Evolutionary conservation across 1,139 yeast species (phyloP).

Genomic region (Ogataea hybrid): DNA sequence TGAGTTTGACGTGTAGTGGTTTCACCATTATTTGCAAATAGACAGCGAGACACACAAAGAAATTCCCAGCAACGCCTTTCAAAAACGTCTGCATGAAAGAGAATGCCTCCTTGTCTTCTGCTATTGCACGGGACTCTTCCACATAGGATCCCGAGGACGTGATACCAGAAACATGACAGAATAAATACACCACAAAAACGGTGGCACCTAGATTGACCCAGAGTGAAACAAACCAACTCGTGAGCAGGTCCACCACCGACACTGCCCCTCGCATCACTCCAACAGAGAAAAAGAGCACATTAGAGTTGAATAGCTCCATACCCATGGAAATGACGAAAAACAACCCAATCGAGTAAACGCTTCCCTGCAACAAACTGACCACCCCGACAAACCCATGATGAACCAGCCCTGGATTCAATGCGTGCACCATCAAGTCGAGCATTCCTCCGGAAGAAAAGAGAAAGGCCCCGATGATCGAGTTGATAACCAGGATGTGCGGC

Average conservation of each 20-base stretch:
- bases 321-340: constrained; percentile 75
- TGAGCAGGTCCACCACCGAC: constrained; percentile 53
- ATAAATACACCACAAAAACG: constrained; percentile 61
- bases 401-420: constrained; percentile 45
- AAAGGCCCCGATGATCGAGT: constrained; percentile 69
- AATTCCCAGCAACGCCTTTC: constrained; percentile 72
- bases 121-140: constrained; percentile 46
- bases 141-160: constrained; percentile 40
- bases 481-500: constrained; percentile 53
- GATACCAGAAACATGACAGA: constrained; percentile 54
- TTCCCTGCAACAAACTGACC: constrained; percentile 51
- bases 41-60: constrained; percentile 70
- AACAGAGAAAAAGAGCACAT: constrained; percentile 64
- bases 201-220: constrained; percentile 62
- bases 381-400: constrained; percentile 49
- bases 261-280: constrained; percentile 71
- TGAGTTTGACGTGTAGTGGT: constrained; percentile 73
- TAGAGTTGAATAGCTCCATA: constrained; percentile 70
- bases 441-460: constrained; percentile 73
- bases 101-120: constrained; percentile 44
- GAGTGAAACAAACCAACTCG: constrained; percentile 73
- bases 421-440: constrained; percentile 56
- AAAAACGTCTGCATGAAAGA: constrained; percentile 57
- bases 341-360: constrained; percentile 63
- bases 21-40: constrained; percentile 75